Conservation (phyloP, 2,329 filamentous ascomycete genomes). For the Myriosclerotinia curreyana region DNA sequence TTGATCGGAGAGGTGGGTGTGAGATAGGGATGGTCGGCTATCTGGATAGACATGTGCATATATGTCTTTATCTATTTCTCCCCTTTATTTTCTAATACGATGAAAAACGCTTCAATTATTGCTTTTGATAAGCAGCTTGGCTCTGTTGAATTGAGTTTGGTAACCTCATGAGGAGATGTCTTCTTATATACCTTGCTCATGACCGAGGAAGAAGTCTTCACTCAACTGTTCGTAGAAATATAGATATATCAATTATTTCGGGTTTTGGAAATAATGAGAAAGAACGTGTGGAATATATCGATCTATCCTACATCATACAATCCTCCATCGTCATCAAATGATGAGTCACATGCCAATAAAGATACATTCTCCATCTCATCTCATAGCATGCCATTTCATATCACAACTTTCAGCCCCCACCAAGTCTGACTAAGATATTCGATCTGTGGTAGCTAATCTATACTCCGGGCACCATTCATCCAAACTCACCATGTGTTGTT, state of each 20-base stretch:
- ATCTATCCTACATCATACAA: not conserved
- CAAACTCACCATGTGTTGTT: constrained; percentile 28
- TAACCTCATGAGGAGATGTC: no score
- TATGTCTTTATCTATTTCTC: no score
- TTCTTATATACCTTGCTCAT: not conserved
- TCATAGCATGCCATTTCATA: not conserved
- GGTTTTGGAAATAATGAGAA: not conserved
- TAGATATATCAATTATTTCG: not conserved
- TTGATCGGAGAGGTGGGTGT: fast-evolving
- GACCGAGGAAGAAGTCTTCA: not conserved
- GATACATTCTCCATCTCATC: not conserved
- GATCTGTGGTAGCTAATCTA: constrained; percentile 26
- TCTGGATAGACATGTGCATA: no score
- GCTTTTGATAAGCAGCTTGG: no score
- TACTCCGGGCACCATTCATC: constrained; percentile 36
- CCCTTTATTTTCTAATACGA: no score
- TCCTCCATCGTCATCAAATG: no score
- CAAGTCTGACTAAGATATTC: not conserved
- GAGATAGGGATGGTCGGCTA: no score
- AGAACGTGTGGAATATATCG: not conserved
- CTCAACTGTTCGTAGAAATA: not conserved
- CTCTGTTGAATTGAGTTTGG: no score
- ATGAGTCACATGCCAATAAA: not conserved
- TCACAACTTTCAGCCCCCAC: not conserved
- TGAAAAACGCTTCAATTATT: no score